Evolutionary conservation across 2,329 filamentous ascomycete genomes (phyloP).

Genomic region (Calonectria crousiana): DNA sequence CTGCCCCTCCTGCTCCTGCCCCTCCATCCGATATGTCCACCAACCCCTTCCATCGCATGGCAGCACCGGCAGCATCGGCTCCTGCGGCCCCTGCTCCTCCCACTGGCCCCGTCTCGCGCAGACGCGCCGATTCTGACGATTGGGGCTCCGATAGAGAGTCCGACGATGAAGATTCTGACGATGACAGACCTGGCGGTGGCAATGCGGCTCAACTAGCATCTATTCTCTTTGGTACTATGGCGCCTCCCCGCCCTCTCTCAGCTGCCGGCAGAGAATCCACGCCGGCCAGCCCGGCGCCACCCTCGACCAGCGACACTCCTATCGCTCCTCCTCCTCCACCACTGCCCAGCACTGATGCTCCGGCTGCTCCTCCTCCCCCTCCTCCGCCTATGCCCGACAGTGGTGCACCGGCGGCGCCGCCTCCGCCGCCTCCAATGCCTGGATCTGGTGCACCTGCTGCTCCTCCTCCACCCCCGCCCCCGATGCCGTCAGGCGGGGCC

Average conservation of each 20-base stretch:
- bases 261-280: slow-evolving; percentile 79
- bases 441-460: slow-evolving; percentile 52
- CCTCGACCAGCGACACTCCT: slow-evolving; percentile 54
- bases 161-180: slow-evolving; percentile 67
- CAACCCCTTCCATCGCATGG: slow-evolving; percentile 93
- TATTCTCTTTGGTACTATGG: slow-evolving; percentile 97
- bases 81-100: slow-evolving; percentile 57
- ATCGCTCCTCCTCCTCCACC: slow-evolving; percentile 55
- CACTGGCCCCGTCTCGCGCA: slow-evolving; percentile 65
- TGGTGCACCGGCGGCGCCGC: slow-evolving; percentile 44
- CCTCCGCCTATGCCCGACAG: slow-evolving; percentile 45
- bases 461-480: slow-evolving; percentile 52
- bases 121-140: slow-evolving; percentile 72
- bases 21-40: slow-evolving; percentile 75
- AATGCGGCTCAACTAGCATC: slow-evolving; percentile 93
- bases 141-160: slow-evolving; percentile 83
- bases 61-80: slow-evolving; percentile 55
- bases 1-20: slow-evolving; percentile 51
- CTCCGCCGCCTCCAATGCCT: slow-evolving; percentile 50
- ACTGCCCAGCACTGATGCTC: slow-evolving; percentile 46
- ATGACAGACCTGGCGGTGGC: slow-evolving; percentile 82
- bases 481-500: slow-evolving; percentile 46
- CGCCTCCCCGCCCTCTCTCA: slow-evolving; percentile 87
- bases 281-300: slow-evolving; percentile 52
- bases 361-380: slow-evolving; percentile 47